These are phyloP conservation scores for Nicotiana tabacum DNA, from an alignment of 257 asterid genomes.

Conservation along the genomic window DNA sequence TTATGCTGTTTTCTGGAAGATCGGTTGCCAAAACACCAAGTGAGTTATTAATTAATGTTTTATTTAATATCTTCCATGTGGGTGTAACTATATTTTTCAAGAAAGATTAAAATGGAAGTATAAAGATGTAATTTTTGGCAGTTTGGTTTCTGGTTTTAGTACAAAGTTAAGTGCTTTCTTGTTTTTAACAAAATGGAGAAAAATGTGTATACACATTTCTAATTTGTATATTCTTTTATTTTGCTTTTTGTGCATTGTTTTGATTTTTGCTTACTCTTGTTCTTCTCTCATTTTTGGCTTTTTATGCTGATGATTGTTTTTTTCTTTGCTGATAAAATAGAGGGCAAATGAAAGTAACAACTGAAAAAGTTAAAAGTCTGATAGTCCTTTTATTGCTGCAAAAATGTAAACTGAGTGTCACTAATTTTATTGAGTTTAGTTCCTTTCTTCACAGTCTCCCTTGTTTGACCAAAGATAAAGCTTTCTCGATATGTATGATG, in stretches of 20 bases:
- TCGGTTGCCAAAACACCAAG: slow-evolving; percentile 88
- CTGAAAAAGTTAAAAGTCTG: slow-evolving; percentile 13
- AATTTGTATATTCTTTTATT: background rate
- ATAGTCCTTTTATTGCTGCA: slow-evolving; percentile 15
- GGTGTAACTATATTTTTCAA: background rate
- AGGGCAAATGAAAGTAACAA: slow-evolving; percentile 20
- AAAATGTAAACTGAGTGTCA: slow-evolving; percentile 23
- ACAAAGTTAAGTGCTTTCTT: background rate
- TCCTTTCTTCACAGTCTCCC: slow-evolving; percentile 9
- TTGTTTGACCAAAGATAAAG: slow-evolving; percentile 26
- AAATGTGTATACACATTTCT: background rate
- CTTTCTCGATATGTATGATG: background rate
- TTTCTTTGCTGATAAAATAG: background rate
- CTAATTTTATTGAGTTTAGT: slow-evolving; percentile 24
- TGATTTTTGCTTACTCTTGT: background rate
- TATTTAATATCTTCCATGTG: background rate
- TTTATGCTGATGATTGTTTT: background rate
- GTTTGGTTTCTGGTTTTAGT: background rate
- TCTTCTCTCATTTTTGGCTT: background rate
- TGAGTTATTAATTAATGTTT: slow-evolving; percentile 30
- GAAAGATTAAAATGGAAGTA: background rate
- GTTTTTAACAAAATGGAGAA: slow-evolving; percentile 10
- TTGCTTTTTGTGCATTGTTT: background rate
- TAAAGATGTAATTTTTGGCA: background rate
- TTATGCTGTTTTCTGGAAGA: slow-evolving; percentile 97